Base-by-base conservation (phyloP, 208 protist genomes). In the Borovskyia barvae region DNA sequence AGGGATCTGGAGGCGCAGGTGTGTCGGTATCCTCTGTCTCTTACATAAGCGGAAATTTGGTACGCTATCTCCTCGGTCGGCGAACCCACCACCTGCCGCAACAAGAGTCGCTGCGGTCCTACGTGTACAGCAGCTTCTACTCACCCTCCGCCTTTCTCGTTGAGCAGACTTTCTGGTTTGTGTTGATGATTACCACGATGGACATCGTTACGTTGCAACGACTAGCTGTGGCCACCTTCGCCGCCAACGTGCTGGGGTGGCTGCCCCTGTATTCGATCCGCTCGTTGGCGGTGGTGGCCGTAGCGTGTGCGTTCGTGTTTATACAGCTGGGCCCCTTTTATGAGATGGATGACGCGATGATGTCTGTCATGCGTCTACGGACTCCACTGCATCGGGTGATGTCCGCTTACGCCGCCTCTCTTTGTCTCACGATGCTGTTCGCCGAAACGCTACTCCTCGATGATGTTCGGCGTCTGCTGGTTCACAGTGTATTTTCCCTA, bases 121-220 rank as follows among this genome's bases (percentile, higher is more conserved):
- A 65, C 37, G 20, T 60, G 2, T 65, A 47, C 41, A 57, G 48
- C 22, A 72, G 60, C 36, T 78, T 64, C 48, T 73, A 67, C 66
- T 73, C 60, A 7, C 43, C 66, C 4, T 59, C 55, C 0, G 72
- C 72, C 12, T 78, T 78, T 39, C 47, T 73, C 36, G 54, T 70
- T 17, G 72, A 78, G 55, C 72, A 78, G 29, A 20, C 51, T 35
- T 40, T 43, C 7, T 78, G 72, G 72, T 78, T 78, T 24, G 26
- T 56, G 0, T 19, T 65, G 12, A 33, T 73, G 22, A 22, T 46
- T 15, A 15, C 30, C 14, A 37, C 43, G 1, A 3, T 65, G 15
- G 72, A 78, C 42, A 22, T 55, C 19, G 32, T 65, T 14, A 28
- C 43, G n/a, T 32, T 77, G 57, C 57, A 72, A 50, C 66, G 66